Evolutionary conservation across 2,329 filamentous ascomycete species (phyloP).

Genomic region (Fusarium nygamai): DNA sequence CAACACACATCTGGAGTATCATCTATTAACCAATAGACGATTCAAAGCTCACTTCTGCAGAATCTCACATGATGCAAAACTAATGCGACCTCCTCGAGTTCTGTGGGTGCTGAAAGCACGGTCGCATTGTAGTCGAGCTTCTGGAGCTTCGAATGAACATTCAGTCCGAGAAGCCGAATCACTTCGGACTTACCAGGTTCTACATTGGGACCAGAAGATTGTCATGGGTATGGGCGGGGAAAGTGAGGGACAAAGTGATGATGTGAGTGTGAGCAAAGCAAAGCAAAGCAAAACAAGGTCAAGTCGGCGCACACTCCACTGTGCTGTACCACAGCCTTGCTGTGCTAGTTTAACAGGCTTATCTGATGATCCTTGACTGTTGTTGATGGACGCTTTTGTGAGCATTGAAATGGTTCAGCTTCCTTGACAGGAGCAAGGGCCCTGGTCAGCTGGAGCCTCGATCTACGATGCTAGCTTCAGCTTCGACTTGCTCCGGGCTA

Average conservation of each 20-base stretch:
- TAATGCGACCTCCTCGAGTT: constrained; percentile 42
- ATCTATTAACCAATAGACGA: constrained; percentile 27
- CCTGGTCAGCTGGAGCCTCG: constrained; percentile 38
- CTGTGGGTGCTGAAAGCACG: constrained; percentile 34
- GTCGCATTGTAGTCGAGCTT: constrained; percentile 27
- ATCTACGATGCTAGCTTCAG: constrained; percentile 30
- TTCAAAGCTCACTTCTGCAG: constrained; percentile 20
- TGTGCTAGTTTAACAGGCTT: constrained; percentile 25
- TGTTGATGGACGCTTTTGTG: constrained; percentile 16
- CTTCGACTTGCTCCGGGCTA: constrained; percentile 13
- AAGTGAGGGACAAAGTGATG: constrained; percentile 26
- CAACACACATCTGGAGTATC: constrained; percentile 10
- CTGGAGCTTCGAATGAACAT: constrained; percentile 17
- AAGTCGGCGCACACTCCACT: constrained; percentile 25
- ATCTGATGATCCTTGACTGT: constrained; percentile 36
- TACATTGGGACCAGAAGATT: constrained; percentile 14
- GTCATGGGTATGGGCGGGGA: constrained; percentile 22
- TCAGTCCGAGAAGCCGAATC: constrained; percentile 23
- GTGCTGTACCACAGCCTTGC: constrained; percentile 16
- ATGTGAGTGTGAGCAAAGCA: constrained; percentile 15
- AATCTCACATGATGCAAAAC: constrained; percentile 43
- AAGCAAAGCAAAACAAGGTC: constrained; percentile 1
- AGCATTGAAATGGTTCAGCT: constrained; percentile 28
- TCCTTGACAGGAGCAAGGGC: constrained; percentile 32
- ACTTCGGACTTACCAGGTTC: constrained; percentile 19